Percentiles rank a stretch among this genome's conserved stretches.
These are phyloP conservation scores for Podospora pseudocomata DNA, from an alignment of 495 filamentous ascomycete genomes.

Conservation along the genomic window DNA sequence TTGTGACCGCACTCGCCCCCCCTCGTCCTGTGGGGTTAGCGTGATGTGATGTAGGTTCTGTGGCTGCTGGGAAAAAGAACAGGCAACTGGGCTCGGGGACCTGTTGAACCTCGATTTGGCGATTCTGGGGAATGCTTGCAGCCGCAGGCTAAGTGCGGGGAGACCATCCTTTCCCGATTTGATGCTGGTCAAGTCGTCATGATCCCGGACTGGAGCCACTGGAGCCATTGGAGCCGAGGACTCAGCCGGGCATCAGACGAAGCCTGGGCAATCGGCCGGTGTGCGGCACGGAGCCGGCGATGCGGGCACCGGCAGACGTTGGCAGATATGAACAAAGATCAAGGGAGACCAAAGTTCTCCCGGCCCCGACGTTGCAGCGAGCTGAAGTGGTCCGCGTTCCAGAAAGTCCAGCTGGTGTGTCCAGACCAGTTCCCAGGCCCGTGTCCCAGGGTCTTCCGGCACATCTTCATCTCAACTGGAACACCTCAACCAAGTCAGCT, in stretches of 20 bases:
- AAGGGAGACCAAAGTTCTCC: constrained; percentile 3
- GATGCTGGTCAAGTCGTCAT: constrained; percentile 1
- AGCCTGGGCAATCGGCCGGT: constrained; percentile 3
- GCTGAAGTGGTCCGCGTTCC: constrained; percentile 1
- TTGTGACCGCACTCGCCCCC: constrained; percentile 4
- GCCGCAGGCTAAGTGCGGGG: constrained; percentile 13
- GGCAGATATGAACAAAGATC: not conserved
- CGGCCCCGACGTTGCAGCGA: constrained; percentile 5
- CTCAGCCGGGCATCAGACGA: not conserved
- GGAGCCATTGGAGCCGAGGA: constrained; percentile 4
- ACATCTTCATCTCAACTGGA: not conserved
- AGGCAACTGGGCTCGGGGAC: not conserved
- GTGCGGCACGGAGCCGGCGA: constrained; percentile 11
- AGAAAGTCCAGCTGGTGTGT: not conserved
- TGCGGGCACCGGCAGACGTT: constrained; percentile 11
- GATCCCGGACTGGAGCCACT: not conserved
- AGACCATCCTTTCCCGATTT: constrained; percentile 14
- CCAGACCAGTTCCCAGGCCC: not conserved
- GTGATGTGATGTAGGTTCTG: constrained; percentile 6
- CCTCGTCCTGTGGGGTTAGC: constrained; percentile 12
- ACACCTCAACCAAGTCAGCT: not conserved
- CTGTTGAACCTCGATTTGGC: constrained; percentile 4
- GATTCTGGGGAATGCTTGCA: constrained; percentile 17
- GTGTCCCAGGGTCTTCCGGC: not conserved
- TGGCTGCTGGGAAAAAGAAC: constrained; percentile 6